These are phyloP conservation scores for Stentor coeruleus DNA, from an alignment of 73 alveolate genomes.

Conservation along the genomic window DNA sequence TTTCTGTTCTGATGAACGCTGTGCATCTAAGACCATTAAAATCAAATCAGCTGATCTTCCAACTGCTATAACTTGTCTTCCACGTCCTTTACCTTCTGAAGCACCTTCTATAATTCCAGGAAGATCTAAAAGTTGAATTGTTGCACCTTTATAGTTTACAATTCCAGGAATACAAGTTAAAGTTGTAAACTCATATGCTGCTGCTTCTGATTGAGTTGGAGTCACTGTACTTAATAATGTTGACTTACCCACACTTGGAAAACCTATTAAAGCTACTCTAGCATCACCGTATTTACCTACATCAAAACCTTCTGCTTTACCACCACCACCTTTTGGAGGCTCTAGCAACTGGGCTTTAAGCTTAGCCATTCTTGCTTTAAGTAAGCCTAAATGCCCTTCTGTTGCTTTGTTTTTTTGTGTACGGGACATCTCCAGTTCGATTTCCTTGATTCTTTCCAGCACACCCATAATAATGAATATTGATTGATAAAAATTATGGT, in stretches of 20 bases:
- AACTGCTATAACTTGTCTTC: slow-evolving; percentile 99
- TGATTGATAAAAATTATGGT: background rate
- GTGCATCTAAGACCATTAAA: slow-evolving; percentile 99
- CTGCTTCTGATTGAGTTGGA: slow-evolving; percentile 94
- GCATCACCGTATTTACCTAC: slow-evolving; percentile 99
- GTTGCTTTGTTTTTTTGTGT: slow-evolving; percentile 99
- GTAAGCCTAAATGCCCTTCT: slow-evolving; percentile 81
- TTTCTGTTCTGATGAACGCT: slow-evolving; percentile 96
- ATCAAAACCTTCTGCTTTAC: slow-evolving; percentile 98
- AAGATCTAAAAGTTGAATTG: slow-evolving; percentile 96
- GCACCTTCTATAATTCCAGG: slow-evolving; percentile 99
- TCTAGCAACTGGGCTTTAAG: slow-evolving; percentile 81
- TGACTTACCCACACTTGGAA: slow-evolving; percentile 82
- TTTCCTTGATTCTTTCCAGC: slow-evolving; percentile 94
- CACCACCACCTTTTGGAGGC: slow-evolving; percentile 90
- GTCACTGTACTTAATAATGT: slow-evolving; percentile 94
- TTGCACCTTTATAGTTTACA: slow-evolving; percentile 92
- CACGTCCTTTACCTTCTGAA: slow-evolving; percentile 97
- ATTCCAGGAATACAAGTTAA: slow-evolving; percentile 99
- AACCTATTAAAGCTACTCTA: slow-evolving; percentile 98
- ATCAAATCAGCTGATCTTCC: slow-evolving; percentile 97
- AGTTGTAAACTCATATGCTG: slow-evolving; percentile 99
- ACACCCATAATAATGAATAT: slow-evolving; percentile 91
- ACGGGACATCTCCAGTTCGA: slow-evolving; percentile 95
- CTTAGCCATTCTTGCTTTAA: slow-evolving; percentile 70